Evolutionary conservation across 495 filamentous ascomycete genomes (phyloP).

Genomic region (Cercophora newfieldiana): DNA sequence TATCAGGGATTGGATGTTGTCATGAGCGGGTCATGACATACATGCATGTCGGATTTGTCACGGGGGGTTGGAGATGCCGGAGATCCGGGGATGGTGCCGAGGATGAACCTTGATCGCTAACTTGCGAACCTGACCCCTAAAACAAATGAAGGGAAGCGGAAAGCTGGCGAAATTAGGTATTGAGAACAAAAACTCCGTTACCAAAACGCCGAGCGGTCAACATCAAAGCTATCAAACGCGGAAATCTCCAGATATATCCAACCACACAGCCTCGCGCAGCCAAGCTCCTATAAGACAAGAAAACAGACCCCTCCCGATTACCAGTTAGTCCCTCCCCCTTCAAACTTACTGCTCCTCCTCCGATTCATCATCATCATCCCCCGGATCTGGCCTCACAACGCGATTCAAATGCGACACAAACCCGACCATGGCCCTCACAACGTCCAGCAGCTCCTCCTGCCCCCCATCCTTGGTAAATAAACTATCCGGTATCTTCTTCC

Average conservation of each 20-base stretch:
- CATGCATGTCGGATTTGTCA: not conserved
- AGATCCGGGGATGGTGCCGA: not conserved
- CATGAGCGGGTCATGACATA: not conserved
- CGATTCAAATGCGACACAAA: conserved; percentile 54
- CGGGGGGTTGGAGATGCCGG: not conserved
- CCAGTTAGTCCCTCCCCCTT: too few relatives aligned
- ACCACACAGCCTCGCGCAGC: not conserved
- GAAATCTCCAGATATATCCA: too few relatives aligned
- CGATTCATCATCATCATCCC: conserved; percentile 37
- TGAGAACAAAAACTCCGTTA: too few relatives aligned
- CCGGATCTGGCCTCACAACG: conserved; percentile 54
- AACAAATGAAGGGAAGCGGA: too few relatives aligned
- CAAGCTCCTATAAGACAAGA: too few relatives aligned
- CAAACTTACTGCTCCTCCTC: conserved; percentile 25
- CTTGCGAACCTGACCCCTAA: too few relatives aligned
- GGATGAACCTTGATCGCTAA: not conserved
- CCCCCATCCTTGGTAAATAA: conserved; percentile 52
- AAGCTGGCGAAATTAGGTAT: too few relatives aligned
- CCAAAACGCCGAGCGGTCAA: too few relatives aligned
- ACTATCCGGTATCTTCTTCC: conserved; percentile 58
- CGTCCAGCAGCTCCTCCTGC: conserved; percentile 49
- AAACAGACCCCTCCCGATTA: too few relatives aligned
- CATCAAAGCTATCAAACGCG: too few relatives aligned
- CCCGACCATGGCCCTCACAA: conserved; percentile 55
- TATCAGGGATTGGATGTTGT: not conserved